Conservation (phyloP, 768 basidiomycete species). For the Dacryopinax primogenitus region DNA sequence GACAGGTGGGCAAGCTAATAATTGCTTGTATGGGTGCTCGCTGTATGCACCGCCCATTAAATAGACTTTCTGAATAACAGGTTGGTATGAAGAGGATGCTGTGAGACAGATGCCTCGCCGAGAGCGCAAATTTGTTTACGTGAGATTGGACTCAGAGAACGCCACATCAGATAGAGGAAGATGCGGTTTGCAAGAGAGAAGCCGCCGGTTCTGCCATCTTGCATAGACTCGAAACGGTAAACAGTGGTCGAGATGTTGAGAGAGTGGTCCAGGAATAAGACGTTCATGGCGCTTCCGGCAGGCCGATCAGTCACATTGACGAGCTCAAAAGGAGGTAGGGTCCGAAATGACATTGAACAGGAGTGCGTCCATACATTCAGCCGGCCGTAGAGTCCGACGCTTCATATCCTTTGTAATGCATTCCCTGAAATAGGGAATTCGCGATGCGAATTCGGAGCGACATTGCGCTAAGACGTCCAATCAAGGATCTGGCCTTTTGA, state of each 20-base stretch:
- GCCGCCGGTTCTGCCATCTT: no score
- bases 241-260: neutral
- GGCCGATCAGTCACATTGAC: neutral
- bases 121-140: neutral
- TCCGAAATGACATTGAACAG: neutral
- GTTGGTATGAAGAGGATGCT: neutral
- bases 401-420: neutral
- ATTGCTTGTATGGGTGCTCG: neutral
- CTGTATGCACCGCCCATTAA: neutral
- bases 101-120: neutral
- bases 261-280: neutral
- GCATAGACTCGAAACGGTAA: no score
- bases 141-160: neutral
- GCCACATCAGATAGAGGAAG: no score
- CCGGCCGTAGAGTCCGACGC: neutral
- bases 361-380: neutral
- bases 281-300: neutral
- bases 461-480: neutral
- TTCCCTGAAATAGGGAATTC: neutral
- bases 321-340: neutral
- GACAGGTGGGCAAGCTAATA: neutral
- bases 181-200: no score
- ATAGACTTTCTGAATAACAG: neutral
- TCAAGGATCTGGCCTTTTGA: constrained; percentile 1
- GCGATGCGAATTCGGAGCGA: neutral